Conservation (phyloP, 257 asterid genomes). For the Solanum tarapatanum region DNA sequence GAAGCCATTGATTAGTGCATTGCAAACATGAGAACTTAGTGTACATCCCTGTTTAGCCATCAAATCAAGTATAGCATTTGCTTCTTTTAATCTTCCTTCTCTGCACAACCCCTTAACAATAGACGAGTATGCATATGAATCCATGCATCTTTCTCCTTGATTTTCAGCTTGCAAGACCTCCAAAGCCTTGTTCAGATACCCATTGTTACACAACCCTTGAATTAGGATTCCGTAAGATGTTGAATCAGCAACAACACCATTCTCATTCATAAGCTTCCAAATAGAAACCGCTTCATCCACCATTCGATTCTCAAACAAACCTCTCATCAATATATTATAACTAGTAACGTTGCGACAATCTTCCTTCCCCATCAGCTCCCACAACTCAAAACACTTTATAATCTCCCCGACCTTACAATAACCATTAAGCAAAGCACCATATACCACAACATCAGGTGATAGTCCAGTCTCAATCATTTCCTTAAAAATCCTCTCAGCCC, state of each 20-base stretch:
- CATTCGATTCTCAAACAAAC: constrained; percentile 44
- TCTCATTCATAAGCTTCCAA: constrained; percentile 51
- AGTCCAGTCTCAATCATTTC: constrained; percentile 45
- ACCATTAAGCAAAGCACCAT: constrained; percentile 61
- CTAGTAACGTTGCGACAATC: constrained; percentile 59
- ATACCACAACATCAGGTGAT: constrained; percentile 56
- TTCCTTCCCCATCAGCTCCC: constrained; percentile 72
- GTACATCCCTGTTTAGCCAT: constrained; percentile 38
- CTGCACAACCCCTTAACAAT: constrained; percentile 57
- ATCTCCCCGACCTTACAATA: constrained; percentile 40
- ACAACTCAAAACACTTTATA: constrained; percentile 40
- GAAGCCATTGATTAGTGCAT: constrained; percentile 60
- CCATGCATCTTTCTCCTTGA: constrained; percentile 31
- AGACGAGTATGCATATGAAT: constrained; percentile 58
- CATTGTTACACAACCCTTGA: constrained; percentile 72
- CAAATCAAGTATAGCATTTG: constrained; percentile 43
- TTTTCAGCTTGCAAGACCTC: constrained; percentile 41
- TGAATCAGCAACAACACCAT: constrained; percentile 43
- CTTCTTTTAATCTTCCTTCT: constrained; percentile 59
- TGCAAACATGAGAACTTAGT: constrained; percentile 61
- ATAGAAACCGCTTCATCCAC: constrained; percentile 45
- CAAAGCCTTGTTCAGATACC: constrained; percentile 46
- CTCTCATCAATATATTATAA: constrained; percentile 65
- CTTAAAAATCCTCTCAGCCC: constrained; percentile 54
- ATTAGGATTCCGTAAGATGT: constrained; percentile 52